Conservation (phyloP, 2,329 filamentous ascomycete genomes). For the Chaetoscypha palmicola region DNA sequence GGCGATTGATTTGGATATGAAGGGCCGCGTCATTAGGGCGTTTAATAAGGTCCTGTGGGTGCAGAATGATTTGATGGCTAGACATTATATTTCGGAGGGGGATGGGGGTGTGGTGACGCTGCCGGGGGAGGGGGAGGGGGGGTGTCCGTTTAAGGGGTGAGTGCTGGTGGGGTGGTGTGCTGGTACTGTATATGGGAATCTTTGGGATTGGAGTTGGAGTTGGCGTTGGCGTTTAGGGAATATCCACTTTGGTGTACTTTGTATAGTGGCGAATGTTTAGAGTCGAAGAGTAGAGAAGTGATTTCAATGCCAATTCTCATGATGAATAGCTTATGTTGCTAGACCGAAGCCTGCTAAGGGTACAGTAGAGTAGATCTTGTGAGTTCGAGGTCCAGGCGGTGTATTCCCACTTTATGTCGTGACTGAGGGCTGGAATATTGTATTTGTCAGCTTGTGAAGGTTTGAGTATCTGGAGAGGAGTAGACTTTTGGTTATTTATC, state of each 20-base stretch:
- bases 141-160: slow-evolving; percentile 15
- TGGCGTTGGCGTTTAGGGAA: background rate
- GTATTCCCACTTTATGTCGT: background rate
- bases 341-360: background rate
- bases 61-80: slow-evolving; percentile 80
- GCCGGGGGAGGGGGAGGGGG: slow-evolving; percentile 2
- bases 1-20: slow-evolving; percentile 57
- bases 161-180: background rate
- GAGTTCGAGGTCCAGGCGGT: background rate
- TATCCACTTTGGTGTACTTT: background rate
- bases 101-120: slow-evolving; percentile 1
- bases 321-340: background rate
- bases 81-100: slow-evolving; percentile 52
- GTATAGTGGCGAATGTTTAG: background rate
- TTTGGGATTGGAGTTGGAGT: background rate
- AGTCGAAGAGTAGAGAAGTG: too few relatives aligned
- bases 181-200: background rate
- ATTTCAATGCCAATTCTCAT: background rate
- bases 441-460: too few relatives aligned
- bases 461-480: too few relatives aligned
- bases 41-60: slow-evolving; percentile 76
- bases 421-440: too few relatives aligned
- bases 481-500: background rate
- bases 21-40: slow-evolving; percentile 68
- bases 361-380: background rate